Base-by-base conservation (phyloP, 2,329 filamentous ascomycete species). In the Pseudogymnoascus destructans region DNA sequence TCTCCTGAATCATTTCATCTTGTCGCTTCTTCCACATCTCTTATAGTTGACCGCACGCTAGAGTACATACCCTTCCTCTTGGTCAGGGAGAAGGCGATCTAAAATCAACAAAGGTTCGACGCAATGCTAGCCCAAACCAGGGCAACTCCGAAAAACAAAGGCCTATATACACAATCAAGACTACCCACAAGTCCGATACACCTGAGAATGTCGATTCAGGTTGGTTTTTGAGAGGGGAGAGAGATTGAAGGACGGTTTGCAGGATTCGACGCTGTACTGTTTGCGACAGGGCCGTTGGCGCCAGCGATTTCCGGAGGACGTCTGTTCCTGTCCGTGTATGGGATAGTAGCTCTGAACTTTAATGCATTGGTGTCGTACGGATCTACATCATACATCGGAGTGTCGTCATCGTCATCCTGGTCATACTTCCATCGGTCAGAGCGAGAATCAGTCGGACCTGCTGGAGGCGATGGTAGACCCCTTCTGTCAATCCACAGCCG, bases 401-500 rank as follows among this genome's bases (percentile, higher is more conserved):
- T 81, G 59, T 90, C 87, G 57, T 91, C 89, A 62, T 86, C 85
- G 61, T 90, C 88, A 65, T 95, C 88, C 23, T 85, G 84, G 67
- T 95, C 89, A 73, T 89, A 95, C 72, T 90, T 95, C 80, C 87
- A 95, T 61, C 84, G 80, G 68, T 92, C 87, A 59, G 77, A 72
- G 55, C 76, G 69, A 21, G 71, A 70, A 46, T 70, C 72, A 70
- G 71, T 69, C 72, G 74, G 73, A 64, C 73, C 68, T 71, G 74
- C 60, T 75, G 73, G 73, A 66, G 69, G 71, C 57, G 75, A 78
- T 42, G 79, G 78, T 68, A 89, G 75, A 59, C 85, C 84, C 64
- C 87, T 84, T 65, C 90, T 85, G 72, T 97, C 93, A 64, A 97
- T 89, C 80, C 90, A 89, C 64, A 95, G 71, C 36, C 92, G 84